phyloP scores from a whole-genome alignment of 345 rosid species.

The Gossypium anomalum region DNA sequence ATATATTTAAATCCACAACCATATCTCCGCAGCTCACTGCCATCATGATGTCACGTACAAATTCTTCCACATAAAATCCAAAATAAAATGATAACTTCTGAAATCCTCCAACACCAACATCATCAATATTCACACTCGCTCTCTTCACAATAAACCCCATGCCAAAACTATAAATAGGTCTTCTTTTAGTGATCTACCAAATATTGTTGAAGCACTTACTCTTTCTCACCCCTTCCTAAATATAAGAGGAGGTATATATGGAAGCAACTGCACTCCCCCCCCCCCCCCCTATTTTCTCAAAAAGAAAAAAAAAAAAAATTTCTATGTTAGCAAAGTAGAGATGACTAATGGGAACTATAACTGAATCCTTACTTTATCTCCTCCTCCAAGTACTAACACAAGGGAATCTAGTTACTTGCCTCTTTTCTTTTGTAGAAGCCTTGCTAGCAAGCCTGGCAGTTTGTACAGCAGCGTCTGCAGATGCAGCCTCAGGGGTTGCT shows the following conservation, averaged over 20 bases:
- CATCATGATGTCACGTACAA: background rate
- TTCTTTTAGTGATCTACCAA: background rate
- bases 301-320: background rate
- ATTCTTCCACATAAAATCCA: background rate
- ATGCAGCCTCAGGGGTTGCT: slow-evolving; percentile 98
- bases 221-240: background rate
- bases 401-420: slow-evolving; percentile 41
- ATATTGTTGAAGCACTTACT: background rate
- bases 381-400: background rate
- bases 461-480: slow-evolving; percentile 95
- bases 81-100: background rate
- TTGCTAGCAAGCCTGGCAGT: slow-evolving; percentile 94
- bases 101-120: slow-evolving; percentile 3
- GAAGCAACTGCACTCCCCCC: background rate
- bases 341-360: background rate
- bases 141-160: background rate
- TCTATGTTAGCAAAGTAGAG: background rate
- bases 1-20: background rate
- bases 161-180: background rate
- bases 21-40: background rate
- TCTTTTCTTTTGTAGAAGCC: slow-evolving; percentile 67
- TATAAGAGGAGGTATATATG: background rate
- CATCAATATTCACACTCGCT: background rate
- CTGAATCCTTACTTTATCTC: background rate
- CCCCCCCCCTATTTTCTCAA: background rate